Base-by-base conservation (phyloP, 2,329 filamentous ascomycete species). In the Pseudocercospora pini-densiflorae region DNA sequence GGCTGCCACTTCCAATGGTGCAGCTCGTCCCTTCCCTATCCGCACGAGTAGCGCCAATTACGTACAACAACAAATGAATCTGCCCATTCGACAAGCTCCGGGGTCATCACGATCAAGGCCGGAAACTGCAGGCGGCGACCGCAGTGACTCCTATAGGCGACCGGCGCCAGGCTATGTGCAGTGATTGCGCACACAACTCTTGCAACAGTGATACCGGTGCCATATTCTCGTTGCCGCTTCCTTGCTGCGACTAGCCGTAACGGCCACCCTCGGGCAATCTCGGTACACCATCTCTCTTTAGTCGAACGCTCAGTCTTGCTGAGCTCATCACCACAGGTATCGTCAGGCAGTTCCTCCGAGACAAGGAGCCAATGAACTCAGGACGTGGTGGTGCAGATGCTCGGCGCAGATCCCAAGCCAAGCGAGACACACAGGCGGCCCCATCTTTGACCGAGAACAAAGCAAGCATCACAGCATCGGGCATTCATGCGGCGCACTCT, bases 61-160 rank as follows among this genome's bases (percentile, higher is more conserved):
- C 45, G 71, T 79, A 55, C 70, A 72, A 23, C 53, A 64, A 62
- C 65, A 74, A 33, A 80, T 83, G 78, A 79, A 79, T 45, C 73
- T 84, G 7, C 82, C 82, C 10, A 82, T 84, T 51, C 75, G 82
- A 64, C 81, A 81, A 49, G 81, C 81, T 62, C 70, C 70, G 33
- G 67, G 61, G 36, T 65, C 66, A 23, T 68, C 72, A 61, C 68
- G 64, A 27, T 55, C 51, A 16, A 69, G 74, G 60, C 74, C 74
- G 21, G 73, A 73, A 49, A 75, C 73, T 9, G 66, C 72, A 49
- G 70, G 71, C 5, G 73, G 71, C 43, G 74, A 76, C 53, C 68
- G 72, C 24, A 69, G 68, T 58, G 73, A 74, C 59, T 66, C 64
- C 55, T 72, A 73, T 54, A 64, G 72, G 40, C 71, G 71, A 58